Conservation (phyloP, 2,329 filamentous ascomycete species). For the Xylariaceae sp. region DNA sequence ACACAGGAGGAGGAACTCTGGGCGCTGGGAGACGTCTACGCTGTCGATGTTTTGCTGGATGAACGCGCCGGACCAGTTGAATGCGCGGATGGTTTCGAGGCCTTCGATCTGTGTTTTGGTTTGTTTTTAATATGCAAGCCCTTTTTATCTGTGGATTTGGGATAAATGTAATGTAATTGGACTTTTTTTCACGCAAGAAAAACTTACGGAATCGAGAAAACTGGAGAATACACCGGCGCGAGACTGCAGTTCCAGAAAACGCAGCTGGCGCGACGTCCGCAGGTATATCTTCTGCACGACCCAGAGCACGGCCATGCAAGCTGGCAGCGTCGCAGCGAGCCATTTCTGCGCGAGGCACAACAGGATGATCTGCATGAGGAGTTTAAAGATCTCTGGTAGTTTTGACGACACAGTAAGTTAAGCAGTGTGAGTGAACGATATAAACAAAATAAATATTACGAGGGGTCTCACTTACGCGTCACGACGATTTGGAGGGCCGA, state of each 20-base stretch:
- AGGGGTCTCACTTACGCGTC: constrained; percentile 29
- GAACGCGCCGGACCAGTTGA: constrained; percentile 37
- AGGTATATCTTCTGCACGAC: constrained; percentile 47
- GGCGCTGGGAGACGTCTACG: constrained; percentile 42
- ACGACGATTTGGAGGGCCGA: constrained; percentile 30
- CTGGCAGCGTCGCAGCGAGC: constrained; percentile 41
- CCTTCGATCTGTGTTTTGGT: constrained; percentile 25
- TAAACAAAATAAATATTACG: too few relatives aligned
- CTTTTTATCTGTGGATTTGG: not conserved
- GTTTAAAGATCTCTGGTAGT: constrained; percentile 35
- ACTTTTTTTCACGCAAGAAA: too few relatives aligned
- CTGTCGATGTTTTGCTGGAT: constrained; percentile 18
- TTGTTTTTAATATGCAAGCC: constrained; percentile 14
- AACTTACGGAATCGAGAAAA: constrained; percentile 22
- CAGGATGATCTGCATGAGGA: constrained; percentile 38
- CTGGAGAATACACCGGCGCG: constrained; percentile 36
- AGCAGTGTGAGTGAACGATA: too few relatives aligned
- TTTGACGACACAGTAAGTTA: too few relatives aligned
- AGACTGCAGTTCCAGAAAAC: constrained; percentile 50
- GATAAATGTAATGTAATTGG: too few relatives aligned
- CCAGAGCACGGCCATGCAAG: constrained; percentile 38
- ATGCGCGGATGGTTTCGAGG: constrained; percentile 42
- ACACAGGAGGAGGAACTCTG: constrained; percentile 44
- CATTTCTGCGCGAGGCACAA: constrained; percentile 42
- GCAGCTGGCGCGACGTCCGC: constrained; percentile 50